Percentiles rank a stretch among this genome's conserved stretches.
These are phyloP conservation scores for Malus hybrid DNA, from an alignment of 331 rosid species.

Conservation along the genomic window DNA sequence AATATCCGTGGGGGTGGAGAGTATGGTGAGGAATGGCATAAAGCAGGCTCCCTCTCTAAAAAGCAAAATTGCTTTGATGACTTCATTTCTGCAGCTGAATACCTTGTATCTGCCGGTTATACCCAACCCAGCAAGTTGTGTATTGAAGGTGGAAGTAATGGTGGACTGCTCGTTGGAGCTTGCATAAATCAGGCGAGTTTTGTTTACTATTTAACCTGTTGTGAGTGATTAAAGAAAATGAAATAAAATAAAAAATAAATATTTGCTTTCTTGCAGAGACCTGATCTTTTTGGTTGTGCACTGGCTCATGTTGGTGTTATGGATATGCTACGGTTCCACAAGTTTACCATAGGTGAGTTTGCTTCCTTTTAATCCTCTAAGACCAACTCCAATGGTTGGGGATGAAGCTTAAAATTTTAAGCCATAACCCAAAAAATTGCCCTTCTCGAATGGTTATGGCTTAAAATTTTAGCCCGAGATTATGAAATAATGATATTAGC, in stretches of 20 bases:
- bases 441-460: no score
- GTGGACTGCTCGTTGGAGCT: conserved; percentile 94
- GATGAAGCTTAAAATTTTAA: no score
- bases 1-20: conserved; percentile 99
- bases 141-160: conserved; percentile 96
- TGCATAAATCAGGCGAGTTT: conserved; percentile 77
- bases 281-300: conserved; percentile 92
- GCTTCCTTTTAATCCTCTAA: background rate
- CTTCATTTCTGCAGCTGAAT: conserved; percentile 82
- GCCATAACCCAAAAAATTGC: no score
- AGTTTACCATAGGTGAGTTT: conserved; percentile 81
- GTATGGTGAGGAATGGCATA: conserved; percentile 99
- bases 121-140: conserved; percentile 74
- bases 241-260: background rate
- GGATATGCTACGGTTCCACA: conserved; percentile 98
- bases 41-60: conserved; percentile 82
- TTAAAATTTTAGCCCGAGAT: no score
- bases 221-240: conserved; percentile 1
- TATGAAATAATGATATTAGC: no score
- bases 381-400: no score
- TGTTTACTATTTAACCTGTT: background rate
- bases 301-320: conserved; percentile 95
- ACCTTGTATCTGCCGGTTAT: conserved; percentile 75
- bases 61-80: conserved; percentile 98
- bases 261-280: conserved; percentile 48